Percentiles rank a stretch among this genome's conserved stretches.
Conservation (phyloP, 208 protist species). For the Entamoeba dispar region DNA sequence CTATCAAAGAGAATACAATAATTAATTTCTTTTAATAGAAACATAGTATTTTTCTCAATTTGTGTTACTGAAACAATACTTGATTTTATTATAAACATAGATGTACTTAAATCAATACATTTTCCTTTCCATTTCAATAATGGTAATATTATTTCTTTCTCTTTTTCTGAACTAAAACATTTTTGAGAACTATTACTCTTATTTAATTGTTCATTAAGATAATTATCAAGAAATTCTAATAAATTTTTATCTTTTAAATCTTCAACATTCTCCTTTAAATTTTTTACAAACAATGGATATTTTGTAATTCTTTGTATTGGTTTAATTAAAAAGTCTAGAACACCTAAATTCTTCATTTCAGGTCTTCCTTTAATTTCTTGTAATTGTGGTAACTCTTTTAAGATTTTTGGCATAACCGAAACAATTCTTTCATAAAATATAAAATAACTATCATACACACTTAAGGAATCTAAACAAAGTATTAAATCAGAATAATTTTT, state of each 20-base stretch:
- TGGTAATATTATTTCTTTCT: neutral
- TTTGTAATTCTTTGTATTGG: neutral
- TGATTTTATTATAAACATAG: neutral
- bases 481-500: neutral
- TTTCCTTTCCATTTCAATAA: neutral
- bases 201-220: neutral
- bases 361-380: neutral
- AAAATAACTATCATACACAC: neutral
- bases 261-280: neutral
- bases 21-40: neutral
- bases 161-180: neutral
- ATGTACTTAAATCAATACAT: neutral
- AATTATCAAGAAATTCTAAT: neutral
- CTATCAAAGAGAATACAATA: neutral
- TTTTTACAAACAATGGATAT: neutral
- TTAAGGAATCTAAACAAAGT: neutral
- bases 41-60: neutral
- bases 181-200: neutral
- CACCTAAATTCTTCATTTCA: neutral
- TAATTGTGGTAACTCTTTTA: neutral
- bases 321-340: neutral
- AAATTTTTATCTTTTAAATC: neutral
- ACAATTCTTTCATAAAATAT: neutral
- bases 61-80: neutral
- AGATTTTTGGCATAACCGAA: neutral